phyloP scores from a whole-genome alignment of 2,329 filamentous ascomycete genomes.

The Fusarium palustre region DNA sequence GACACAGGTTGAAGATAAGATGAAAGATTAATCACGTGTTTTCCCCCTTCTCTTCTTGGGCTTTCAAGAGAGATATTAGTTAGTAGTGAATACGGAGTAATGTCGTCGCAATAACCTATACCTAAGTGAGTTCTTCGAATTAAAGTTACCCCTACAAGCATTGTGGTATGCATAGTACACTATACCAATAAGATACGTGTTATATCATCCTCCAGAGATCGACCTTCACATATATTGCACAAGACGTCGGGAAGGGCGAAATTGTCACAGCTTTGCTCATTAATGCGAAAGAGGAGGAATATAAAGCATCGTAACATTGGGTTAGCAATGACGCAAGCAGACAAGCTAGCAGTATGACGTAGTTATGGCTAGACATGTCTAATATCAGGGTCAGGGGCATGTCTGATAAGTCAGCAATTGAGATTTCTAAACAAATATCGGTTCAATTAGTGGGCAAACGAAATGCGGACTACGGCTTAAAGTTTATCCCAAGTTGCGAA shows the following conservation, averaged over 20 bases:
- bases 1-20: constrained; percentile 2
- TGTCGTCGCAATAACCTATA: constrained; percentile 10
- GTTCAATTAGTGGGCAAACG: neutral
- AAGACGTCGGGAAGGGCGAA: neutral
- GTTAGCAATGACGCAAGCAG: constrained; percentile 30
- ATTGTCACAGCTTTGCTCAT: neutral
- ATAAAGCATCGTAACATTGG: constrained; percentile 10
- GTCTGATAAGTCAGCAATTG: constrained; percentile 15
- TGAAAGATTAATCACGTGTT: constrained; percentile 26
- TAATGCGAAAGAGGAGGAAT: neutral
- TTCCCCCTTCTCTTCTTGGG: neutral
- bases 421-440: neutral
- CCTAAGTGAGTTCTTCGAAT: neutral
- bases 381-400: constrained; percentile 3
- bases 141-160: neutral
- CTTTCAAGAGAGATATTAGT: neutral
- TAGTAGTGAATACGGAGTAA: no score
- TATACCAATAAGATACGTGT: neutral
- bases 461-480: constrained; percentile 14
- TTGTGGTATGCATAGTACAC: neutral
- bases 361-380: constrained; percentile 5
- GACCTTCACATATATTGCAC: neutral
- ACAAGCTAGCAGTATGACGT: constrained; percentile 25
- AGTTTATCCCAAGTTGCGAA: constrained; percentile 8
- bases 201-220: neutral